phyloP scores from a whole-genome alignment of 495 filamentous ascomycete species.

The Haplographium delicatum region DNA sequence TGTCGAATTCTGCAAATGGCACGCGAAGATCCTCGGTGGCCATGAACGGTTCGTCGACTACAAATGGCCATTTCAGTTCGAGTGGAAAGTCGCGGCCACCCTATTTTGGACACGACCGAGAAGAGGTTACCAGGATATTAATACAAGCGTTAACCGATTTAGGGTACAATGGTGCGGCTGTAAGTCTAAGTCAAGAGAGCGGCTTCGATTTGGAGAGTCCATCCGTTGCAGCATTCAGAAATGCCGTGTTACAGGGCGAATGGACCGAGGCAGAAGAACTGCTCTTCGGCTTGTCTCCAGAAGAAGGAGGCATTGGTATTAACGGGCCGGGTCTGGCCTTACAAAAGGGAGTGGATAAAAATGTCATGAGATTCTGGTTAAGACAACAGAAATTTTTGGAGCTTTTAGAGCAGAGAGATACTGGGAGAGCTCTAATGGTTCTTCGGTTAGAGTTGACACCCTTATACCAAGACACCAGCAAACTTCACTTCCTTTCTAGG shows the following conservation, averaged over 20 bases:
- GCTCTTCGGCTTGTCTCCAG: slow-evolving; percentile 56
- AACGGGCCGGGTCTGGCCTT: slow-evolving; percentile 39
- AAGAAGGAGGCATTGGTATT: slow-evolving; percentile 45
- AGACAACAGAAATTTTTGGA: slow-evolving; percentile 95
- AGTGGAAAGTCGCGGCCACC: slow-evolving; percentile 21
- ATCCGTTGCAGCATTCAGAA: slow-evolving; percentile 77
- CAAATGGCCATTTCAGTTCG: slow-evolving; percentile 27
- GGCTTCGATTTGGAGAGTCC: slow-evolving; percentile 84
- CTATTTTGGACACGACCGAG: slow-evolving; percentile 78
- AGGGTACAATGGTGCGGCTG: slow-evolving; percentile 75
- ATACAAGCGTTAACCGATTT: slow-evolving; percentile 87
- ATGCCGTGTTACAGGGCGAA: slow-evolving; percentile 71
- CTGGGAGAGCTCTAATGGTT: slow-evolving; percentile 68
- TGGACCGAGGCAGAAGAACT: slow-evolving; percentile 84
- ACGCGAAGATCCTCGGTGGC: slow-evolving; percentile 28
- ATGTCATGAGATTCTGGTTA: slow-evolving; percentile 62
- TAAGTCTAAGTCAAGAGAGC: slow-evolving; percentile 70
- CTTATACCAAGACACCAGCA: slow-evolving; percentile 68
- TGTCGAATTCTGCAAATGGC: slow-evolving; percentile 35
- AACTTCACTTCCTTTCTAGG: slow-evolving; percentile 81
- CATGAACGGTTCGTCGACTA: slow-evolving; percentile 35
- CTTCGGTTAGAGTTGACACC: slow-evolving; percentile 85
- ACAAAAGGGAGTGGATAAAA: slow-evolving; percentile 38
- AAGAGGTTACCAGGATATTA: slow-evolving; percentile 87
- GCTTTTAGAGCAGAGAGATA: slow-evolving; percentile 71